phyloP scores from a whole-genome alignment of 495 filamentous ascomycete genomes.

The Xylaria scruposa region DNA sequence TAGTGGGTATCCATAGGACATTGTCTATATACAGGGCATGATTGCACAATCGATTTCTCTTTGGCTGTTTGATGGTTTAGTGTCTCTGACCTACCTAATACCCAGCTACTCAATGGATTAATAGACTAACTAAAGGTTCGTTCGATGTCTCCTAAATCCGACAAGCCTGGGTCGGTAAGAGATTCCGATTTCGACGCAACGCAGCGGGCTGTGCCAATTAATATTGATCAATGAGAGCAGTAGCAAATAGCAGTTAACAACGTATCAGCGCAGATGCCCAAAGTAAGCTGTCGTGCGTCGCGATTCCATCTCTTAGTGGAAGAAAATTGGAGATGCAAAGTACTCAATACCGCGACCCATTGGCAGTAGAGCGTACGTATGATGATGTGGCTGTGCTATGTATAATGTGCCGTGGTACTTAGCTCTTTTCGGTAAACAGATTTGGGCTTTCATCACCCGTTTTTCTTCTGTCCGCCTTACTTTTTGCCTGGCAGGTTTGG shows the following conservation, averaged over 20 bases:
- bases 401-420: background rate
- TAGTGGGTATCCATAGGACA: background rate
- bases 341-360: background rate
- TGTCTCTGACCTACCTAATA: too few species aligned
- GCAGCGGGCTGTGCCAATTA: background rate
- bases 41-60: too few species aligned
- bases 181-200: background rate
- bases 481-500: slow-evolving; percentile 30
- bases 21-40: background rate
- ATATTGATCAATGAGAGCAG: background rate
- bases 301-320: background rate
- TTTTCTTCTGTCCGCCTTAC: slow-evolving; percentile 39
- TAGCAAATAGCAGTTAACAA: background rate
- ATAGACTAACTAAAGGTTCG: too few species aligned
- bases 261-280: background rate
- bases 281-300: slow-evolving; percentile 10
- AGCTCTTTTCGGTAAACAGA: slow-evolving; percentile 11
- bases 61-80: too few species aligned
- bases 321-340: background rate
- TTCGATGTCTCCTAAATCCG: background rate
- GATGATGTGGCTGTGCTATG: background rate
- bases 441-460: background rate
- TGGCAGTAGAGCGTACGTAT: background rate
- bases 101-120: too few species aligned
- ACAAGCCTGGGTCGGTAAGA: background rate